Conservation (phyloP, 2,329 filamentous ascomycete species). For the Trichoderma polysporum region DNA sequence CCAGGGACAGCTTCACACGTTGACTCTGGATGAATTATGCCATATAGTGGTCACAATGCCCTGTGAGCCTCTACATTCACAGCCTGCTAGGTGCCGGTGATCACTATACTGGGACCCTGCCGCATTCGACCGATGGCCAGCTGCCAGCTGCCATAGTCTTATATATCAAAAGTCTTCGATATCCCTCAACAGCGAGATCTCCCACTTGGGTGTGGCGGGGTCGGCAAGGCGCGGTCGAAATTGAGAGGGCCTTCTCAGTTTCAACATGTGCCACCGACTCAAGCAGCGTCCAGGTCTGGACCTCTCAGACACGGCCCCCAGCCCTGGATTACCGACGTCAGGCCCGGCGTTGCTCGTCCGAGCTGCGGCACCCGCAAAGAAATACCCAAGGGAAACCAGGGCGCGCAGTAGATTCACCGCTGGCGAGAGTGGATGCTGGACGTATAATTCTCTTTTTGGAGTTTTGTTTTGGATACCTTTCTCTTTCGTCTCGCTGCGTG, state of each 20-base stretch:
- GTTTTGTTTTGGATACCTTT: not conserved
- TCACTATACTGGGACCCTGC: not conserved
- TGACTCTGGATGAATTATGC: not conserved
- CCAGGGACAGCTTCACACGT: not conserved
- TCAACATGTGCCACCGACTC: not conserved
- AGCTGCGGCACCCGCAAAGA: conserved; percentile 28
- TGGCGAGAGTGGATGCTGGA: conserved; percentile 27
- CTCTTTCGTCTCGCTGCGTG: not conserved
- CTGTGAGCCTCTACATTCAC: too few relatives aligned
- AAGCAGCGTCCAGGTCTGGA: not conserved
- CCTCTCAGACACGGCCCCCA: conserved; percentile 23
- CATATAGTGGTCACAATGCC: not conserved
- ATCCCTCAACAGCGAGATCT: not conserved
- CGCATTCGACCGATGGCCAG: not conserved
- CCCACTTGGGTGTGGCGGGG: not conserved
- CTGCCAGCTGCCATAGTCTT: conserved; percentile 4
- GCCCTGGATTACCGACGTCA: conserved; percentile 12
- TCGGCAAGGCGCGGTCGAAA: not conserved
- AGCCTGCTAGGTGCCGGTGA: not conserved
- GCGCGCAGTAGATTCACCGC: conserved; percentile 31
- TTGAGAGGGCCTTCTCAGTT: not conserved
- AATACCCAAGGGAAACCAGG: conserved; percentile 32
- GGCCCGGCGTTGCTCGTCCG: not conserved
- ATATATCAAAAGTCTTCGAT: not conserved
- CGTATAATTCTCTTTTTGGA: conserved; percentile 18